A percentile compares a stretch with the other conserved stretches of the same genome.
Evolutionary conservation across 331 rosid genomes (phyloP).

Genomic region (Pyrus hybrid): DNA sequence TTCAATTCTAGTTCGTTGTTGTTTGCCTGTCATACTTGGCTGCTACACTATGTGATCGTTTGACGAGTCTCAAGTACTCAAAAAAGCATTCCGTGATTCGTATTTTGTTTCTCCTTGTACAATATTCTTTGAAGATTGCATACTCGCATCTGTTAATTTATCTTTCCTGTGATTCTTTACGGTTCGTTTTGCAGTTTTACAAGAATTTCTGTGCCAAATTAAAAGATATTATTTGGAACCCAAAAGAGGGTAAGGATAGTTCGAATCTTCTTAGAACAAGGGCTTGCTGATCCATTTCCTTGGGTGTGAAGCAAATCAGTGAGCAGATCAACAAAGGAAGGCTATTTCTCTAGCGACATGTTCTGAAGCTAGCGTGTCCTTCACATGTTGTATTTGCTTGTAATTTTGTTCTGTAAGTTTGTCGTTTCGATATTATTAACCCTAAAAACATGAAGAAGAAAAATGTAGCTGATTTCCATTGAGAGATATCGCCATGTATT

Average conservation of each 20-base stretch:
- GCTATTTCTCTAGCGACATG: background rate
- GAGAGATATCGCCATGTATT: background rate
- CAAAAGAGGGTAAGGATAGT: constrained; percentile 31
- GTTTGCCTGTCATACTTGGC: background rate
- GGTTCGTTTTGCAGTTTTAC: constrained; percentile 62
- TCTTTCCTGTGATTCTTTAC: background rate
- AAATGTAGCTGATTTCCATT: too few relatives aligned
- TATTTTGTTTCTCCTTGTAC: background rate
- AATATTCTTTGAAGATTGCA: background rate
- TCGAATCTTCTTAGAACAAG: constrained; percentile 36
- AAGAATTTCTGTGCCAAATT: constrained; percentile 58
- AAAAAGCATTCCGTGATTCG: background rate
- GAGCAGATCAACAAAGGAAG: constrained; percentile 9
- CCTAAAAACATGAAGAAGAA: too few relatives aligned
- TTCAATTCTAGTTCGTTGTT: background rate
- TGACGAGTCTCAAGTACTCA: background rate
- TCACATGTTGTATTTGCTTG: background rate
- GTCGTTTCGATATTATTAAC: background rate
- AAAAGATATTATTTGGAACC: constrained; percentile 65
- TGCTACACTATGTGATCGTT: background rate
- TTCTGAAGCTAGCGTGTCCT: background rate
- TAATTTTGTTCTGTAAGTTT: background rate
- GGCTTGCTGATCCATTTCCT: constrained; percentile 37
- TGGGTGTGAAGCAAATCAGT: constrained; percentile 26
- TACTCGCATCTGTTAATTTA: background rate